Evolutionary conservation across 176 grass and related monocot species (phyloP).

Genomic region (Musa troglodytarum): DNA sequence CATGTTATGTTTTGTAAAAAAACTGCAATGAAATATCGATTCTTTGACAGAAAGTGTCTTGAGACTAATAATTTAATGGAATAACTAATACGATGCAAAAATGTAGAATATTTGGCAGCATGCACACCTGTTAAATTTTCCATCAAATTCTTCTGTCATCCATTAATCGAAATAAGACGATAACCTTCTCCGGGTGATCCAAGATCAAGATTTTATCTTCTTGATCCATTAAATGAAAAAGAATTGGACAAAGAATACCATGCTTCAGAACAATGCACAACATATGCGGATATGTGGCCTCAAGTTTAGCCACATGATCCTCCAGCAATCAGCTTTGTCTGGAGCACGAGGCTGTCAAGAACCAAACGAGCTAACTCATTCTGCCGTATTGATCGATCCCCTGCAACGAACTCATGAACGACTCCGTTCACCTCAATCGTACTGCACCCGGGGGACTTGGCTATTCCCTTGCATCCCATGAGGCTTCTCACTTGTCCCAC

Average conservation of each 20-base stretch:
- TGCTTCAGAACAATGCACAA: background rate
- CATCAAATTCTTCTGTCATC: too few relatives aligned
- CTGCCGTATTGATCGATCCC: background rate
- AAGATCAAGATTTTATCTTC: too few relatives aligned
- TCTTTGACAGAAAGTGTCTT: too few relatives aligned
- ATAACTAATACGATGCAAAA: too few relatives aligned
- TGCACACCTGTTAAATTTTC: too few relatives aligned
- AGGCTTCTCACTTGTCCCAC: conserved; percentile 40
- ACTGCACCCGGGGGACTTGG: conserved; percentile 55
- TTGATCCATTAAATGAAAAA: too few relatives aligned
- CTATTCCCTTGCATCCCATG: conserved; percentile 45
- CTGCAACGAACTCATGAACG: background rate
- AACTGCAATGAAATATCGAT: too few relatives aligned
- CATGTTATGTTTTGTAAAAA: too few relatives aligned
- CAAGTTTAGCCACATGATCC: background rate
- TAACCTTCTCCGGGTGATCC: too few relatives aligned
- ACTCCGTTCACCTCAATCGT: conserved; percentile 32
- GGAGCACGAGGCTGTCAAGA: background rate
- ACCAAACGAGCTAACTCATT: background rate
- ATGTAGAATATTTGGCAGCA: too few relatives aligned
- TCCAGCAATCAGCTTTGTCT: background rate
- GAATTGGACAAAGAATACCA: background rate
- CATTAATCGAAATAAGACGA: too few relatives aligned
- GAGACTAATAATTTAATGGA: too few relatives aligned
- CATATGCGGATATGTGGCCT: background rate